Conservation (phyloP, 805 yeast species). For the Barnettozyma salicaria region DNA sequence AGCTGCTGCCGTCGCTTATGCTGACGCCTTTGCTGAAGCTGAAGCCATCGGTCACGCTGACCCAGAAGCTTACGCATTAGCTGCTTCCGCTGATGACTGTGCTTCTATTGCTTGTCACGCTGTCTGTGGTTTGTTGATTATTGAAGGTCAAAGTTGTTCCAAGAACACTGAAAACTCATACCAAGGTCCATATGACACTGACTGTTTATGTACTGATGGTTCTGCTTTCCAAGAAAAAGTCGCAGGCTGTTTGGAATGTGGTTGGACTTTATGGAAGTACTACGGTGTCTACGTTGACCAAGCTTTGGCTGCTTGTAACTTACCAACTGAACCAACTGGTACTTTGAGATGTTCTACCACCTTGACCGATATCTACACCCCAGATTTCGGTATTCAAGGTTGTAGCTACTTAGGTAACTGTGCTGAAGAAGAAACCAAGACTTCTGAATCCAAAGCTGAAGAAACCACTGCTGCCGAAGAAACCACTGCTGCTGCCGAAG, state of each 20-base stretch:
- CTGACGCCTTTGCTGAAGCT: slow-evolving; percentile 21
- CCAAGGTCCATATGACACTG: slow-evolving; percentile 18
- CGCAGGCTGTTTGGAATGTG: slow-evolving; percentile 29
- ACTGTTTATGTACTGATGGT: slow-evolving; percentile 26
- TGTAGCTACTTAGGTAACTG: slow-evolving; percentile 11
- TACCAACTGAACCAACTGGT: slow-evolving; percentile 18
- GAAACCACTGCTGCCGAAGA: not conserved
- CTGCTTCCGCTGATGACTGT: slow-evolving; percentile 21
- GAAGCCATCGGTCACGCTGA: slow-evolving; percentile 18
- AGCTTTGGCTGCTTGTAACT: slow-evolving; percentile 26
- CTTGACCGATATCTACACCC: slow-evolving; percentile 7
- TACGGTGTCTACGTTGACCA: slow-evolving; percentile 26
- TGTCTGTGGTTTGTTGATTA: slow-evolving; percentile 30
- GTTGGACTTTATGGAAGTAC: slow-evolving; percentile 31
- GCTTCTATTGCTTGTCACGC: slow-evolving; percentile 31
- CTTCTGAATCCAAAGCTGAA: slow-evolving; percentile 1
- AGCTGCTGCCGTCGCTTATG: slow-evolving; percentile 19
- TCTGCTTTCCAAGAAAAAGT: slow-evolving; percentile 22
- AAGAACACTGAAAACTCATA: slow-evolving; percentile 20
- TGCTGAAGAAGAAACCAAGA: slow-evolving; percentile 11
- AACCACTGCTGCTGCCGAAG: not conserved
- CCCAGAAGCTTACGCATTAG: slow-evolving; percentile 20
- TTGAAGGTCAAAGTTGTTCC: slow-evolving; percentile 30
- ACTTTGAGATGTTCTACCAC: slow-evolving; percentile 13
- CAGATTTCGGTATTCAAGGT: slow-evolving; percentile 8